A percentile compares a stretch with the other conserved stretches of the same genome.
Conservation (phyloP, 2,329 filamentous ascomycete species). For the Ophidiomyces ophidiicola region DNA sequence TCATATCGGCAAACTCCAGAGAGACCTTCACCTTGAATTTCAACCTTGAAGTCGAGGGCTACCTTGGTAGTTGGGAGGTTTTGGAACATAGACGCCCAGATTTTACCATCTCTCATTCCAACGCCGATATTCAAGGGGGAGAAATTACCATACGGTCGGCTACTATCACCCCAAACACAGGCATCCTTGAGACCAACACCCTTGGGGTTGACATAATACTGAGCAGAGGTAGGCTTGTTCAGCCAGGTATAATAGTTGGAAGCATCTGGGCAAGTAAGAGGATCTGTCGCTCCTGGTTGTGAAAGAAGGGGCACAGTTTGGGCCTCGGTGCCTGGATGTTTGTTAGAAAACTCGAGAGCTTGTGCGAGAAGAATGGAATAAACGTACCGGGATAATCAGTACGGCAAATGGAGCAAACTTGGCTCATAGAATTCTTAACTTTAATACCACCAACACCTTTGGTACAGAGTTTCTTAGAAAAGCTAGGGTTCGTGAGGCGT, state of each 20-base stretch:
- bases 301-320: constrained; percentile 70
- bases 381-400: constrained; percentile 79
- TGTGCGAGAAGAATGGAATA: background rate
- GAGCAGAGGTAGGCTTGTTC: constrained; percentile 64
- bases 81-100: constrained; percentile 73
- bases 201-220: constrained; percentile 91
- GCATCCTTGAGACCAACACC: constrained; percentile 54
- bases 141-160: constrained; percentile 59
- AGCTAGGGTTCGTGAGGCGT: constrained; percentile 57
- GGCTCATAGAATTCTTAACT: constrained; percentile 60
- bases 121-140: constrained; percentile 77
- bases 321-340: constrained; percentile 51
- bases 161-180: constrained; percentile 63
- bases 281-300: constrained; percentile 44
- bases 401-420: constrained; percentile 66
- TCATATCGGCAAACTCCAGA: constrained; percentile 52
- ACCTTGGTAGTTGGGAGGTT: constrained; percentile 64
- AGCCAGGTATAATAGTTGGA: constrained; percentile 66
- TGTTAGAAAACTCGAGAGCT: constrained; percentile 6
- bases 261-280: constrained; percentile 64
- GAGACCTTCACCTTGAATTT: constrained; percentile 55
- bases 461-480: constrained; percentile 61
- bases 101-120: constrained; percentile 55
- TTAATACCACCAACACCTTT: constrained; percentile 56
- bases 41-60: constrained; percentile 64